phyloP scores from a whole-genome alignment of 306 rosid species.

The Casuarina cunninghamiana region DNA sequence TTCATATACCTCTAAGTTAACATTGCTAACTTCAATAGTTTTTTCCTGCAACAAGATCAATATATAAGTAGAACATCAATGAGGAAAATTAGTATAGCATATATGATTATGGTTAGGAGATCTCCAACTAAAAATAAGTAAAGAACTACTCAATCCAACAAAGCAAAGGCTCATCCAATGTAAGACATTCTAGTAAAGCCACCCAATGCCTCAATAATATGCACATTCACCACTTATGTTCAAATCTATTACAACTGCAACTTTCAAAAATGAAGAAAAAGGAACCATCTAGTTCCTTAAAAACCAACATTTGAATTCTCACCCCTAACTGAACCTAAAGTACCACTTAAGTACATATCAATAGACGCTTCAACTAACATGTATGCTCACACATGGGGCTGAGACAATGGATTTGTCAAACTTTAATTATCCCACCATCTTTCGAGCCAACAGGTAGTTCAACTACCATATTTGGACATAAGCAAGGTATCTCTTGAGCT shows the following conservation, averaged over 20 bases:
- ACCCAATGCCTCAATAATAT: neutral
- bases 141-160: neutral
- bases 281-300: neutral
- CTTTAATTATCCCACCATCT: too few species aligned
- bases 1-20: too few species aligned
- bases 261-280: neutral
- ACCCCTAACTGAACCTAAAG: too few species aligned
- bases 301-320: neutral
- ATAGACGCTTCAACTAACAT: too few species aligned
- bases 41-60: too few species aligned
- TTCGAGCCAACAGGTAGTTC: too few species aligned
- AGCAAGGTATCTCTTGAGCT: neutral
- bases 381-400: too few species aligned
- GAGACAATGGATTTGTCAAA: too few species aligned
- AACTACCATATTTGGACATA: too few species aligned
- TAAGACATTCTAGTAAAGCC: neutral
- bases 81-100: conserved; percentile 24
- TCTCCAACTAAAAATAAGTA: neutral
- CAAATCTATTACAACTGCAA: neutral
- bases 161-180: neutral
- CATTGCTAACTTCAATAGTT: too few species aligned
- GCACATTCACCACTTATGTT: neutral
- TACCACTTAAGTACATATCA: too few species aligned
- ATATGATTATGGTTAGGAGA: conserved; percentile 15
- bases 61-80: conserved; percentile 6